Conservation (phyloP, 768 basidiomycete species). For the Roridomyces roridus region DNA sequence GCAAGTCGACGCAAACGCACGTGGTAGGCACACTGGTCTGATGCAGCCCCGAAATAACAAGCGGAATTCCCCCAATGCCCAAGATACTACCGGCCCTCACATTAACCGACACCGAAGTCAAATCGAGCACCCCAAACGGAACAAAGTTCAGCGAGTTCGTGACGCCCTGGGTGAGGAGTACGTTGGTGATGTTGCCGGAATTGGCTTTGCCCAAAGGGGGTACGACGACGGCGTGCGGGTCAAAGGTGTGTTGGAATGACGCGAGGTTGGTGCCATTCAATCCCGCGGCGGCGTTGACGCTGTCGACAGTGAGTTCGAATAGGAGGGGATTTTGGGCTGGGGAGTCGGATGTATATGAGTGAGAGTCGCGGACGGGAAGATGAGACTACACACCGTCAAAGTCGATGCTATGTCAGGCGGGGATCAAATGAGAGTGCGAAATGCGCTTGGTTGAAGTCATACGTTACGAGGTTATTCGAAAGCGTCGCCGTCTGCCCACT, state of each 20-base stretch:
- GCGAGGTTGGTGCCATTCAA: constrained; percentile 62
- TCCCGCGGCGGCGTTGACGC: constrained; percentile 46
- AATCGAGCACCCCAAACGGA: constrained; percentile 58
- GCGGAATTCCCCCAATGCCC: constrained; percentile 57
- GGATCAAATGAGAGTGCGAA: constrained; percentile 43
- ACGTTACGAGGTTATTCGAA: constrained; percentile 42
- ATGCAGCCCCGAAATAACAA: constrained; percentile 61
- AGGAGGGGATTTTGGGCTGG: constrained; percentile 50
- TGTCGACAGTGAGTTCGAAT: constrained; percentile 51
- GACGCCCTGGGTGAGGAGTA: constrained; percentile 60
- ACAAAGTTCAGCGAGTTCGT: constrained; percentile 57
- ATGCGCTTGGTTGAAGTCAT: no score
- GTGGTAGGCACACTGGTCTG: constrained; percentile 59
- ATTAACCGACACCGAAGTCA: constrained; percentile 43
- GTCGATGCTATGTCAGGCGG: constrained; percentile 37
- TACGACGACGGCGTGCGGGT: constrained; percentile 51
- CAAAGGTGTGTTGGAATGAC: constrained; percentile 62
- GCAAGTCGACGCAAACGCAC: no score
- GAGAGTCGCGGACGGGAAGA: background rate
- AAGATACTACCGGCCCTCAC: constrained; percentile 26
- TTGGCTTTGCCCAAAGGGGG: constrained; percentile 57
- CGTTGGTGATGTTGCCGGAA: constrained; percentile 62
- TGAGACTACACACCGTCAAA: constrained; percentile 38
- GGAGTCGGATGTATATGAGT: background rate
- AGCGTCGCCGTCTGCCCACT: constrained; percentile 41